These are phyloP conservation scores for Ceratocystis diversiconidia DNA, from an alignment of 2,329 filamentous ascomycete genomes.

Conservation along the genomic window DNA sequence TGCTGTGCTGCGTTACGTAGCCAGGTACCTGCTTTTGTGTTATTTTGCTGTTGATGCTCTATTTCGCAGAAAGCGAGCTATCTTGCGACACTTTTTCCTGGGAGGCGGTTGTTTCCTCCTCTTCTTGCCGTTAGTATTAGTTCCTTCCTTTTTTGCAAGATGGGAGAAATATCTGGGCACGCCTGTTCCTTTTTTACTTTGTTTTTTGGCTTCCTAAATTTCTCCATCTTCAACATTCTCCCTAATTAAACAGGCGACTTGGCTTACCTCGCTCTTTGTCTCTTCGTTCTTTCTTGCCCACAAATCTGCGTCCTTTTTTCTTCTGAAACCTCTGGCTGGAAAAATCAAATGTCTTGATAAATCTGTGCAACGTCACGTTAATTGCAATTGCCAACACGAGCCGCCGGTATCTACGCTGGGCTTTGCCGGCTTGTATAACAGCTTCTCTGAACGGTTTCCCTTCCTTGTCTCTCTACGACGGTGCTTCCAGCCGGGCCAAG, in stretches of 20 bases:
- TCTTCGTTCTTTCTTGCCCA: neutral
- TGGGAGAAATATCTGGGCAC: neutral
- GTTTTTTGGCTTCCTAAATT: neutral
- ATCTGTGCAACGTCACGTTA: neutral
- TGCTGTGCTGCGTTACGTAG: neutral
- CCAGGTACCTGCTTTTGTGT: conserved; percentile 3
- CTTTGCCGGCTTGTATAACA: neutral
- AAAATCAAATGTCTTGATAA: neutral
- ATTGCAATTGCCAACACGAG: neutral
- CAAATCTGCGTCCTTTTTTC: neutral
- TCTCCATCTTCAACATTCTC: conserved; percentile 4
- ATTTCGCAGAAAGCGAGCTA: neutral
- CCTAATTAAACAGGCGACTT: neutral
- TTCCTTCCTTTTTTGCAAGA: neutral
- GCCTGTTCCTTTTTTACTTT: neutral
- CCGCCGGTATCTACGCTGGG: neutral
- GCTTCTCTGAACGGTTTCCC: neutral
- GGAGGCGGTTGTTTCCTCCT: neutral
- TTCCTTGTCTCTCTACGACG: neutral
- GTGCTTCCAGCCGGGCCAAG: neutral
- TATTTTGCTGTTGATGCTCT: neutral
- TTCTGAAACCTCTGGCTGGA: neutral
- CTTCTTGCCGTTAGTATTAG: neutral
- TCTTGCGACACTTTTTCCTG: neutral
- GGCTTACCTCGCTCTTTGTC: neutral